phyloP scores from a whole-genome alignment of 1,284 basidiomycete species.

The Rhodotorula sp. region DNA sequence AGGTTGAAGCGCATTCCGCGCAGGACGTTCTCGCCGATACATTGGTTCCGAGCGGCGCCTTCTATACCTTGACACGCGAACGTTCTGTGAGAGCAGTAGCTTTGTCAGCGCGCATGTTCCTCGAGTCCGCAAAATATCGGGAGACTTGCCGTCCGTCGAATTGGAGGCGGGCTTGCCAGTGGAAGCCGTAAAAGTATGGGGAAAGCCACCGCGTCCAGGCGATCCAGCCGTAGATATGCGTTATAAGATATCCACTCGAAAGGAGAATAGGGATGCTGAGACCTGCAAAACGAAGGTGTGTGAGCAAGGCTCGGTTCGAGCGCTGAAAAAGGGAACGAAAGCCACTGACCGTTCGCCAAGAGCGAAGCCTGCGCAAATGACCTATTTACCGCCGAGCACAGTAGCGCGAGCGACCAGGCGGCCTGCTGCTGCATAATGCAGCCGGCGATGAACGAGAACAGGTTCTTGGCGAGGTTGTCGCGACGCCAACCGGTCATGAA shows the following conservation, averaged over 20 bases:
- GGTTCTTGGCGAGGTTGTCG: slow-evolving; percentile 49
- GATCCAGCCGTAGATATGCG: slow-evolving; percentile 49
- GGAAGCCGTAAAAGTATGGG: slow-evolving; percentile 44
- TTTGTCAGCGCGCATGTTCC: not conserved
- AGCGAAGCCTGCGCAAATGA: slow-evolving; percentile 50
- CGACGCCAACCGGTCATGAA: slow-evolving; percentile 50
- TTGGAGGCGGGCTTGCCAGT: slow-evolving; percentile 50
- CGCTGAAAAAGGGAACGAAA: too few relatives aligned
- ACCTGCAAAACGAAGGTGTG: slow-evolving; percentile 44
- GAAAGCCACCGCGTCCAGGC: slow-evolving; percentile 34
- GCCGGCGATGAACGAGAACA: slow-evolving; percentile 52
- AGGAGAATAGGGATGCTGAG: slow-evolving; percentile 46
- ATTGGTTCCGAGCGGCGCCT: slow-evolving; percentile 49
- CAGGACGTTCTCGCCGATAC: slow-evolving; percentile 53
- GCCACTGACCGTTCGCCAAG: slow-evolving; percentile 47
- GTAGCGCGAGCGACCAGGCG: slow-evolving; percentile 51
- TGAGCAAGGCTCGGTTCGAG: not conserved
- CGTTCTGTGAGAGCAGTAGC: slow-evolving; percentile 24
- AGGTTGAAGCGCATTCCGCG: slow-evolving; percentile 48
- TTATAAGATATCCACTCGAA: slow-evolving; percentile 45
- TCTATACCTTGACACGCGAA: slow-evolving; percentile 51
- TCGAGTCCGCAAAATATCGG: not conserved
- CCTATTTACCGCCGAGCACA: slow-evolving; percentile 50
- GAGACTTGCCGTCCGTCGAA: slow-evolving; percentile 42
- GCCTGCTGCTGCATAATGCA: slow-evolving; percentile 49